phyloP scores from a whole-genome alignment of 129 eudicot genomes.

The Chrysanthemum makinoi region DNA sequence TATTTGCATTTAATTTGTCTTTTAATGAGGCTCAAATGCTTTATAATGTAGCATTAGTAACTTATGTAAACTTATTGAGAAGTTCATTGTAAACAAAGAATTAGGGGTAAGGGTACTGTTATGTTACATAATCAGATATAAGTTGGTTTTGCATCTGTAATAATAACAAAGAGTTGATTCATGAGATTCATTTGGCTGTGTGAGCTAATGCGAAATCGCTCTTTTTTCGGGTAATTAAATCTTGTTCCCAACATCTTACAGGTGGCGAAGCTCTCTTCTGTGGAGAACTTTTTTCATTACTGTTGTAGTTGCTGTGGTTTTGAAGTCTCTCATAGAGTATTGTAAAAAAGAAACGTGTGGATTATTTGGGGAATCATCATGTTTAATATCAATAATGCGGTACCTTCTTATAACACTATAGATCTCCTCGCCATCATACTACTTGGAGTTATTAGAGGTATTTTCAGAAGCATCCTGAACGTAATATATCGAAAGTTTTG shows the following conservation, averaged over 20 bases:
- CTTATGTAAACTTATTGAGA: too few species aligned
- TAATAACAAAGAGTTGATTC: too few species aligned
- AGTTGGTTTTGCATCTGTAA: too few species aligned
- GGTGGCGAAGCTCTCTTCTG: constrained; percentile 99
- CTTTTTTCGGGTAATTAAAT: background rate
- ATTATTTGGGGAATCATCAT: constrained; percentile 84
- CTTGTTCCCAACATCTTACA: constrained; percentile 23
- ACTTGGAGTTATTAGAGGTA: constrained; percentile 89
- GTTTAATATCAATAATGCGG: constrained; percentile 66
- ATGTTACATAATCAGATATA: too few species aligned
- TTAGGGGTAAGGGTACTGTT: too few species aligned
- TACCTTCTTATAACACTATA: constrained; percentile 48
- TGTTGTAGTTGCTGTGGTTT: constrained; percentile 88
- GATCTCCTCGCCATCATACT: constrained; percentile 76
- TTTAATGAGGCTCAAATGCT: too few species aligned
- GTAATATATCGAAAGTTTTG: too few species aligned
- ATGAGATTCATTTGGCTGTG: too few species aligned
- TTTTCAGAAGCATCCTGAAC: constrained; percentile 81
- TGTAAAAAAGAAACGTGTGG: constrained; percentile 75
- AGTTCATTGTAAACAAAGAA: too few species aligned
- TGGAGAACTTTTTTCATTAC: constrained; percentile 99
- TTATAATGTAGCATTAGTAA: too few species aligned
- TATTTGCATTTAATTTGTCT: too few species aligned
- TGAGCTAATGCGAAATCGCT: too few species aligned
- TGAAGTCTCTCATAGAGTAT: constrained; percentile 66